Evolutionary conservation across 106 monocot genomes (phyloP).

Genomic region (Dendrobium huoshanense): DNA sequence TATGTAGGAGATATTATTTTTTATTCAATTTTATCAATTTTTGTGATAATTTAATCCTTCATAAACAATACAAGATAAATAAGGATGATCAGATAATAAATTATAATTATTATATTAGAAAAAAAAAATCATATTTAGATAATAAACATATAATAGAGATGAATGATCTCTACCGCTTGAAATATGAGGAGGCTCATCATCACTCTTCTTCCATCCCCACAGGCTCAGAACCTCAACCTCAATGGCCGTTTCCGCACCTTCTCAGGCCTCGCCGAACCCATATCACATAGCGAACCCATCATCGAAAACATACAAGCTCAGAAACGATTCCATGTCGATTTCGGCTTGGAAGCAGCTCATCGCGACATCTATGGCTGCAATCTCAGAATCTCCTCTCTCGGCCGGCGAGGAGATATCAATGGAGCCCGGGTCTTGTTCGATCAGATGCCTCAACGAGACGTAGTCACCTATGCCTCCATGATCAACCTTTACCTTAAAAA

Average conservation of each 20-base stretch:
- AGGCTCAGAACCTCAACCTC: neutral
- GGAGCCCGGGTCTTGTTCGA: conserved; percentile 30
- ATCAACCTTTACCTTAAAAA: conserved; percentile 26
- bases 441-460: conserved; percentile 28
- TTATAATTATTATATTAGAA: no score
- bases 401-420: neutral
- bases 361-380: conserved; percentile 19
- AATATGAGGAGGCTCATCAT: neutral
- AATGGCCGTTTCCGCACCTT: neutral
- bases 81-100: no score
- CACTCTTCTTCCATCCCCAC: neutral
- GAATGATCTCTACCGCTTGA: neutral
- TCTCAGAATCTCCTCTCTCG: conserved; percentile 9
- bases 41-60: no score
- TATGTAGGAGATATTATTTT: no score
- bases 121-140: no score
- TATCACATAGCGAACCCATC: neutral
- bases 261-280: neutral
- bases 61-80: no score
- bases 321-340: neutral
- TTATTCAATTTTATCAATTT: no score
- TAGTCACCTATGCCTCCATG: conserved; percentile 30
- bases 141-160: neutral
- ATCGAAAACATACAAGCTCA: neutral
- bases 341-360: neutral